Conservation (phyloP, 2,329 filamentous ascomycete genomes). For the Clonostachys byssicola region DNA sequence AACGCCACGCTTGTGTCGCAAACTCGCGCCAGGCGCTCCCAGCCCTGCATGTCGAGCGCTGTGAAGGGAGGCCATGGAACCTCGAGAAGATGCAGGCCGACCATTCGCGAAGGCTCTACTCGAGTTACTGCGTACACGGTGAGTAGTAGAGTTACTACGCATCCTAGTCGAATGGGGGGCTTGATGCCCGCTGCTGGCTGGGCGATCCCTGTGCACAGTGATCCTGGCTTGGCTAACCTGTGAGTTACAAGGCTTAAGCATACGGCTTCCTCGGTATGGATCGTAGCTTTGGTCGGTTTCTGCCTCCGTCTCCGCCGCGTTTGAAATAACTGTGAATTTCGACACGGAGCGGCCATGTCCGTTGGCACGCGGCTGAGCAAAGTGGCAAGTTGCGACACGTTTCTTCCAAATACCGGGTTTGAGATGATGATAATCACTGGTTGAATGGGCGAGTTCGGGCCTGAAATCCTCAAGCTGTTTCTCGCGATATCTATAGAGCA, state of each 20-base stretch:
- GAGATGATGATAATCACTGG: slow-evolving; percentile 87
- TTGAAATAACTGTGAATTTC: slow-evolving; percentile 63
- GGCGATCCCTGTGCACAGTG: slow-evolving; percentile 55
- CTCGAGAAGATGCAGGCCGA: slow-evolving; percentile 24
- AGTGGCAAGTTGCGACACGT: slow-evolving; percentile 58
- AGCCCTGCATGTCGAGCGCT: slow-evolving; percentile 38
- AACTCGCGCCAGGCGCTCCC: slow-evolving; percentile 32
- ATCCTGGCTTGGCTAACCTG: slow-evolving; percentile 62
- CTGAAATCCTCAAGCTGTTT: slow-evolving; percentile 86
- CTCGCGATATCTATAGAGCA: slow-evolving; percentile 77
- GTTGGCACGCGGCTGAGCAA: slow-evolving; percentile 38
- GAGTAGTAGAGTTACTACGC: slow-evolving; percentile 26
- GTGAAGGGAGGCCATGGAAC: slow-evolving; percentile 45
- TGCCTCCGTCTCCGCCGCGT: slow-evolving; percentile 45
- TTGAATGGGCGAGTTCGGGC: slow-evolving; percentile 74
- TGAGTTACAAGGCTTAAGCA: slow-evolving; percentile 30
- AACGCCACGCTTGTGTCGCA: slow-evolving; percentile 47
- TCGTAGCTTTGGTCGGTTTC: slow-evolving; percentile 69
- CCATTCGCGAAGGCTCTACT: slow-evolving; percentile 18
- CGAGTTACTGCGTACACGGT: slow-evolving; percentile 19
- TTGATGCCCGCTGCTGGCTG: slow-evolving; percentile 10
- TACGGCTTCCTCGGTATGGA: slow-evolving; percentile 70
- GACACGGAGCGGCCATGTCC: slow-evolving; percentile 52
- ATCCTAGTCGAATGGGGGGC: slow-evolving; percentile 19
- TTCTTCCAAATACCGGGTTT: slow-evolving; percentile 53